Base-by-base conservation (phyloP, 805 yeast genomes). In the Candida sithepensis region DNA sequence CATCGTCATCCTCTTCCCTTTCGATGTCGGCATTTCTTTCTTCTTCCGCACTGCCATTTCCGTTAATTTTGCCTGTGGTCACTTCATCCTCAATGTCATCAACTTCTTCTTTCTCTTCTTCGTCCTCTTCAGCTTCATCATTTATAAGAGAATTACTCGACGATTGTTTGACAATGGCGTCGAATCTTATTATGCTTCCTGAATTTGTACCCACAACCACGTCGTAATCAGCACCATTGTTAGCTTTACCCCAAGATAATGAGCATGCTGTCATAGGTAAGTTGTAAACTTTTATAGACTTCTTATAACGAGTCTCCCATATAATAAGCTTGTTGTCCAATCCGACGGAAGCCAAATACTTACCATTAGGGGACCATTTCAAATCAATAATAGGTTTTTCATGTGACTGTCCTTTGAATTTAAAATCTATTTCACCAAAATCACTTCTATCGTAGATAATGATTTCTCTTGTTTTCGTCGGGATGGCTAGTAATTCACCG, bases 401-500 rank as follows among this genome's bases (percentile, higher is more conserved):
- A 28, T 62, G 69, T 16, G 50, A 33, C 38, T 53, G 51, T n/a
- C 61, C 66, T 14, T 46, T 51, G 39, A 65, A 57, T 19, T 45
- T 47, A 43, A 54, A 59, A 4, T 32, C 22, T 4, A 55, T 44
- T 16, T 45, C 33, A 2, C 51, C 47, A 46, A 67, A 74, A 47
- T 72, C 61, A 20, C 63, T 56, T 45, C 79, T 63, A 46, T 68
- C 64, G 45, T 67, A 80, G 0, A 79, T 70, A 44, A 72, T 72
- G 42, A 84, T 71, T 2, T 72, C 66, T 41, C 71, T 68, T 19
- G 73, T 67, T 33, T 71, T 67, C 6, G 84, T 69, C 2, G 96
- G 90, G 18, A 88, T 58, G 2, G 90, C 88, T 42, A 89, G 70
- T n/a, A 71, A 63, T 45, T 78, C 78, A 16, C 96, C 96, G 45